phyloP scores from a whole-genome alignment of 176 grass and related monocot genomes.

The Aegilops sharonensis region DNA sequence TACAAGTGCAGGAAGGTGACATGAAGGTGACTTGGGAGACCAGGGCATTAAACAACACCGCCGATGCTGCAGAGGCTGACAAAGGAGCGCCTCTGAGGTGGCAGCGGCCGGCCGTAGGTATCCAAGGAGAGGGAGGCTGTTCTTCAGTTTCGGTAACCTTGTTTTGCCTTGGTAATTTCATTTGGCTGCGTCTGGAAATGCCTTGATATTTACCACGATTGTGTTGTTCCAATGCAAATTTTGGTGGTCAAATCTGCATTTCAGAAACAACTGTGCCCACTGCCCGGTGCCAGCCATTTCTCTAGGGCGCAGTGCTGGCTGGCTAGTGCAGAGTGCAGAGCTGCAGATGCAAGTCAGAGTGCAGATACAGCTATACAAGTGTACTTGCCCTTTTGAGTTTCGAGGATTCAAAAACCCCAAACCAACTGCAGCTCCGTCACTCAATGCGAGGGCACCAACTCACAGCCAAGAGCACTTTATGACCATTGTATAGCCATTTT shows the following conservation, averaged over 20 bases:
- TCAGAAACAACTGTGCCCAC: neutral
- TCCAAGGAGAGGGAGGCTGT: neutral
- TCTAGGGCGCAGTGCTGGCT: neutral
- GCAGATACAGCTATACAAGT: neutral
- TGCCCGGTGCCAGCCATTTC: neutral
- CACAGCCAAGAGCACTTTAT: no score
- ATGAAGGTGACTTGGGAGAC: constrained; percentile 35
- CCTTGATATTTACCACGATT: neutral
- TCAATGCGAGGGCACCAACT: constrained; percentile 26
- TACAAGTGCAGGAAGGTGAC: constrained; percentile 5
- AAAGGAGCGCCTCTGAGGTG: constrained; percentile 10
- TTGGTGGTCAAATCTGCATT: neutral
- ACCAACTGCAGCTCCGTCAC: neutral
- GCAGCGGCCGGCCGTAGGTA: constrained; percentile 3
- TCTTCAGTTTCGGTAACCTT: neutral
- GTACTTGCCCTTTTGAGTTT: constrained; percentile 1
- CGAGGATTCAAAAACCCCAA: constrained; percentile 20
- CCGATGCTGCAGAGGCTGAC: constrained; percentile 17
- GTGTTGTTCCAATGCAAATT: neutral
- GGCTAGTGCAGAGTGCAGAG: neutral
- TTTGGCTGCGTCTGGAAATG: no score
- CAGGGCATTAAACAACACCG: neutral
- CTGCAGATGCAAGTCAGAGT: neutral
- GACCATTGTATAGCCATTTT: neutral
- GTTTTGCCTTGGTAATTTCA: neutral